A percentile compares a stretch with the other conserved stretches of the same genome.
Evolutionary conservation across 208 protist species (phyloP).

Genomic region (Entamoeba dispar): DNA sequence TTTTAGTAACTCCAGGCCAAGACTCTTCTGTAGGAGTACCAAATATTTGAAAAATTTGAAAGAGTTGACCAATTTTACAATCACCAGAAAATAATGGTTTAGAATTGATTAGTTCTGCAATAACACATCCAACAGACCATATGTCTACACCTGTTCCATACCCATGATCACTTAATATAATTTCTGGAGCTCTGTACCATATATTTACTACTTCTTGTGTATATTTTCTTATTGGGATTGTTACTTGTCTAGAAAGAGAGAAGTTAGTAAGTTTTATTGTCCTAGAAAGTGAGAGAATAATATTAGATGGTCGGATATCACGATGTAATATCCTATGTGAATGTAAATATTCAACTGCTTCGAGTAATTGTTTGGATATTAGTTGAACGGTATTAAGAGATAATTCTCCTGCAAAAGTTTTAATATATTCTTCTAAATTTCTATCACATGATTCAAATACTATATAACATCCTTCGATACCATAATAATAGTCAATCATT

Average conservation of each 20-base stretch:
- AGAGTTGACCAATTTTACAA: constrained; percentile 25
- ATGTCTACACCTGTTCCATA: constrained; percentile 94
- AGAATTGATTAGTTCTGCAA: constrained; percentile 73
- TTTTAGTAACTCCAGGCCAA: constrained; percentile 7
- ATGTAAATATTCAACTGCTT: constrained; percentile 66
- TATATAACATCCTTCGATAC: constrained; percentile 43
- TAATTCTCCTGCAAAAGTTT: constrained; percentile 14
- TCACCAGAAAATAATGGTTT: constrained; percentile 27
- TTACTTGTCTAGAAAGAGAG: constrained; percentile 1
- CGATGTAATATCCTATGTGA: constrained; percentile 65
- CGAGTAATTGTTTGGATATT: constrained; percentile 57
- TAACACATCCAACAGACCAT: constrained; percentile 96
- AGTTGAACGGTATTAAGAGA: constrained; percentile 1
- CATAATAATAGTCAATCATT: constrained; percentile 67
- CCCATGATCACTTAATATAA: constrained; percentile 80
- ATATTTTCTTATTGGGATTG: neutral
- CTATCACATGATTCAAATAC: constrained; percentile 56
- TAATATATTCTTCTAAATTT: constrained; percentile 48
- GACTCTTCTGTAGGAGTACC: constrained; percentile 19
- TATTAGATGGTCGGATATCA: constrained; percentile 68
- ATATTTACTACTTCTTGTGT: constrained; percentile 50
- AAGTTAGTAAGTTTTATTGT: constrained; percentile 18
- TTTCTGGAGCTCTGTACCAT: constrained; percentile 97
- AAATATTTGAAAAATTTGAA: constrained; percentile 28
- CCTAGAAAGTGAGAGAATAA: constrained; percentile 42